Conservation (phyloP, 331 rosid species). For the Rhamnella rubrinervis region DNA sequence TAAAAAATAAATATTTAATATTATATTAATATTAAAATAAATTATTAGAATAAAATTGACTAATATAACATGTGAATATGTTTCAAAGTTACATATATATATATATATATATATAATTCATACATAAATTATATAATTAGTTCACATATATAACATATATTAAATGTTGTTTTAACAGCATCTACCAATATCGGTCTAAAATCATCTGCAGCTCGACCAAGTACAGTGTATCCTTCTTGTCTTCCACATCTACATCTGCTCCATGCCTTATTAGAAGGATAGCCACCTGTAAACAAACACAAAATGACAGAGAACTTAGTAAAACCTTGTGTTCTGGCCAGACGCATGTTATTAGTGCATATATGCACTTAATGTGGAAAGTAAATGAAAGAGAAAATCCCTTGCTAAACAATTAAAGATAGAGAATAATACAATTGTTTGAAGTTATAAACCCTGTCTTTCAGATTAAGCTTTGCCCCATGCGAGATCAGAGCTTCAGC, state of each 20-base stretch:
- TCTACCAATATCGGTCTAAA: slow-evolving; percentile 62
- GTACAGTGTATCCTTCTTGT: slow-evolving; percentile 92
- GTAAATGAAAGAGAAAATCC: neutral
- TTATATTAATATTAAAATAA: no score
- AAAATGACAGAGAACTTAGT: neutral
- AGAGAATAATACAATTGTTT: slow-evolving; percentile 2
- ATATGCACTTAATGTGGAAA: neutral
- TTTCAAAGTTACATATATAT: no score
- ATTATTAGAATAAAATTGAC: no score
- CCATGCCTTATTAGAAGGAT: slow-evolving; percentile 87
- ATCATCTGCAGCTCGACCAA: slow-evolving; percentile 74
- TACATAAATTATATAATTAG: no score
- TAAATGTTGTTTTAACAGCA: slow-evolving; percentile 88
- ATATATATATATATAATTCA: no score
- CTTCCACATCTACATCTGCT: slow-evolving; percentile 86
- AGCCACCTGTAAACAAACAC: slow-evolving; percentile 48
- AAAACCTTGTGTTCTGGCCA: neutral
- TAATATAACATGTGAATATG: no score
- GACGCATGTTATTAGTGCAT: neutral
- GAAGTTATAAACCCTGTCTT: slow-evolving; percentile 68
- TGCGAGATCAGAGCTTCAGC: slow-evolving; percentile 70
- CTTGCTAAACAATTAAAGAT: neutral
- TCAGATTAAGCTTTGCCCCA: slow-evolving; percentile 66
- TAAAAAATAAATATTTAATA: no score
- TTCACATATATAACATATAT: no score